Base-by-base conservation (phyloP, 306 rosid species). In the Cucumis melo region DNA sequence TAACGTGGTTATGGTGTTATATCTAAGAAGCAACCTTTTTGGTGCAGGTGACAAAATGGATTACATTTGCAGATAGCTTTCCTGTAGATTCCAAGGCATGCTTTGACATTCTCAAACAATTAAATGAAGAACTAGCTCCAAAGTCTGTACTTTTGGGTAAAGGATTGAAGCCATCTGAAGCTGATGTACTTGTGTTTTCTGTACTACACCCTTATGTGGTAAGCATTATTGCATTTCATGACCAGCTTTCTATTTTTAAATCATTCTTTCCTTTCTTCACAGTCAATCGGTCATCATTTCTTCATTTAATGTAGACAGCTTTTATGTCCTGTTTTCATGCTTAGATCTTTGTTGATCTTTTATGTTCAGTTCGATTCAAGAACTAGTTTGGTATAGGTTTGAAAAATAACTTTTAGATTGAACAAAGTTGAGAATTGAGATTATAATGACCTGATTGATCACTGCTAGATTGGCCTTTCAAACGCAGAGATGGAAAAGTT, bases 181-280 rank as follows among this genome's bases (percentile, higher is more conserved):
- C 90, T 79, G 98, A 95, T 82, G 83, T 85, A 81, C 44, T 86
- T 58, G 95, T 90, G 82, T 92, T 92, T 87, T 81, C 96, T 21
- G 92, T 65, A 19, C 56, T 91, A 83, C 93, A 90, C 86, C 84
- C 95, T 74, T 82, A 81, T 66, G 81, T 92, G 96, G 99, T 94
- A 89, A 54, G 85, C 78, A 78, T 23, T 72, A 54, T 64, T 24
- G 8, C 62, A 55, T 70, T 38, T 44, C 36, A 20, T 36, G 44
- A 60, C 41, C 15, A 74, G 7, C 21, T 19, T 17, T 23, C 48
- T 32, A 27, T 78, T 12, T 23, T 38, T 20, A n/a, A 29, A 61
- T 50, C 14, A 20, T 73, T 44, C 27, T 48, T 15, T 73, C 36
- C 56, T 51, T 44, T 36, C 54, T 24, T 36, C 55, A 44, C 16